Conservation (phyloP, 257 asterid species). For the Sherardia arvensis region DNA sequence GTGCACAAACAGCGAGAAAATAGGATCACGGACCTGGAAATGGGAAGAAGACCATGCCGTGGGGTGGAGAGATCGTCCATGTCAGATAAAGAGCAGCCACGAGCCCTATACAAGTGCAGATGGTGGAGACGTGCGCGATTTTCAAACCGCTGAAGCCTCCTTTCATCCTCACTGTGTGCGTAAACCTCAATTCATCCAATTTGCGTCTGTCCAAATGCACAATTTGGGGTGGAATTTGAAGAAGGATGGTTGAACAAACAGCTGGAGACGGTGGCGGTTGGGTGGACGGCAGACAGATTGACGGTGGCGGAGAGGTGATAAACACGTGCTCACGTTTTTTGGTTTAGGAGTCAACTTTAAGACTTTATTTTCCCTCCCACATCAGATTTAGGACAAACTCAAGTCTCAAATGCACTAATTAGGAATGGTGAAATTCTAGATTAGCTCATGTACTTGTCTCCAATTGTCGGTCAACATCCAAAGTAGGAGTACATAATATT, state of each 20-base stretch:
- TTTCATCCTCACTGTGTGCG: slow-evolving; percentile 58
- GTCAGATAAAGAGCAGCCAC: slow-evolving; percentile 50
- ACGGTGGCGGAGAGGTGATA: slow-evolving; percentile 4
- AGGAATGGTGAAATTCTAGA: too few relatives aligned
- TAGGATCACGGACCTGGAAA: slow-evolving; percentile 43
- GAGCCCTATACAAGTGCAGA: slow-evolving; percentile 62
- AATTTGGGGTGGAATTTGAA: neutral
- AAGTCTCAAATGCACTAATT: too few relatives aligned
- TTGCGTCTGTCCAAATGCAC: slow-evolving; percentile 8
- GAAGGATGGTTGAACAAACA: neutral
- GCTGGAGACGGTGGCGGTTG: neutral
- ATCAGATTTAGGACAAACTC: neutral
- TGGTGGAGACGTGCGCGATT: slow-evolving; percentile 64
- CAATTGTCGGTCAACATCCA: too few relatives aligned
- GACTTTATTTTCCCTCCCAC: neutral
- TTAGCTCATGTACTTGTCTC: too few relatives aligned
- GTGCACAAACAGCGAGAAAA: neutral
- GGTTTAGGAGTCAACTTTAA: neutral
- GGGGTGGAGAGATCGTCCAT: slow-evolving; percentile 54
- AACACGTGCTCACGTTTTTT: neutral
- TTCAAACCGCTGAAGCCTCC: slow-evolving; percentile 66
- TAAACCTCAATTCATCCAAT: slow-evolving; percentile 25
- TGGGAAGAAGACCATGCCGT: slow-evolving; percentile 27
- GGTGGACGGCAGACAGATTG: neutral
- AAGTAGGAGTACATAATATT: too few relatives aligned